Conservation (phyloP, 176 grass and related monocot species). For the Zoysia pacifica region DNA sequence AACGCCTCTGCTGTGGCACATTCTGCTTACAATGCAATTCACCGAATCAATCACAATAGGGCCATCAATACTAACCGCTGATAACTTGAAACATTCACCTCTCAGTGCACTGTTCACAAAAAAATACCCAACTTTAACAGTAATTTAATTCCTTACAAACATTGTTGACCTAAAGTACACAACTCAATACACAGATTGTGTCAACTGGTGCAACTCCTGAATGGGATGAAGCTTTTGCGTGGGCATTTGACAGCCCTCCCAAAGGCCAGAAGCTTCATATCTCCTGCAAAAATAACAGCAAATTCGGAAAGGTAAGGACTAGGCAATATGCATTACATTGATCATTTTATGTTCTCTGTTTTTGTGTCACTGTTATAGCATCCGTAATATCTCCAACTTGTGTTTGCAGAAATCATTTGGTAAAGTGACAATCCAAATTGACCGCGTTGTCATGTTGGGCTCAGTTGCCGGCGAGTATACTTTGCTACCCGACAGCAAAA, state of each 20-base stretch:
- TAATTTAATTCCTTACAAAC: background rate
- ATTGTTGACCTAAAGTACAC: background rate
- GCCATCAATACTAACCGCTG: background rate
- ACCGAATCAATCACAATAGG: no score
- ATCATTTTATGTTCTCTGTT: background rate
- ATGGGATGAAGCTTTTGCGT: constrained; percentile 96
- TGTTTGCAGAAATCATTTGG: constrained; percentile 89
- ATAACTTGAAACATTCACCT: background rate
- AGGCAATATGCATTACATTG: constrained; percentile 6
- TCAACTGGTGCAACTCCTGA: constrained; percentile 88
- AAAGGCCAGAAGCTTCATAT: constrained; percentile 99
- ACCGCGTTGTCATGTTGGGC: constrained; percentile 97
- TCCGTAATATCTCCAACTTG: background rate
- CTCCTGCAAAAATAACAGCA: constrained; percentile 99
- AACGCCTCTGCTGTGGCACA: background rate
- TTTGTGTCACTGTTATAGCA: background rate
- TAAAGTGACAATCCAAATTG: constrained; percentile 96
- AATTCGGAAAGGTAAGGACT: constrained; percentile 90
- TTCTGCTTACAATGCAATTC: background rate
- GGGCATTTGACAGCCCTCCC: constrained; percentile 97
- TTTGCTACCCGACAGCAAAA: constrained; percentile 94
- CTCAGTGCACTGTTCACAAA: background rate
- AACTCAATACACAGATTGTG: constrained; percentile 58
- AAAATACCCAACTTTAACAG: background rate
- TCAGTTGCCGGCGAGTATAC: constrained; percentile 94